phyloP scores from a whole-genome alignment of 2,329 filamentous ascomycete species.

The Fusarium sp. region DNA sequence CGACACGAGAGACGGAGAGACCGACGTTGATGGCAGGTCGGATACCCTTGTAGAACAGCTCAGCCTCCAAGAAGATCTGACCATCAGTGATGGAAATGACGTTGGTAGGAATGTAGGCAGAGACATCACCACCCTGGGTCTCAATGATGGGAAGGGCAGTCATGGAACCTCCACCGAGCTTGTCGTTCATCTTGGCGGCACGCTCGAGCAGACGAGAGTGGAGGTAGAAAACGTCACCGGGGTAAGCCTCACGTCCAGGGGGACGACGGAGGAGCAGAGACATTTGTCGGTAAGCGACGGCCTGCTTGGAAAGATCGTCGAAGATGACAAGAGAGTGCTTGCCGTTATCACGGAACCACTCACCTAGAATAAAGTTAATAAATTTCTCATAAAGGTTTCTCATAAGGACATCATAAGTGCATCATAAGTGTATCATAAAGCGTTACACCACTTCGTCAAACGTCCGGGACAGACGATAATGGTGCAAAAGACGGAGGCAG shows the following conservation, averaged over 20 bases:
- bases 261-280: conserved; percentile 97
- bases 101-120: conserved; percentile 99
- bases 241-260: conserved; percentile 98
- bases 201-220: conserved; percentile 99
- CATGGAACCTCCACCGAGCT: conserved; percentile 93
- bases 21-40: conserved; percentile 99
- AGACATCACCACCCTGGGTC: conserved; percentile 99
- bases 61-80: conserved; percentile 99
- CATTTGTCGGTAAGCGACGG: conserved; percentile 98
- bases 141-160: conserved; percentile 98
- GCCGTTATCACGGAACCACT: conserved; percentile 85
- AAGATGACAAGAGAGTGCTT: conserved; percentile 92
- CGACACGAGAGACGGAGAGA: conserved; percentile 99
- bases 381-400: not conserved
- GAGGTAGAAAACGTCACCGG: conserved; percentile 99
- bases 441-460: not conserved
- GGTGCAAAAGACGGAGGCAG: too few species aligned
- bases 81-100: conserved; percentile 99
- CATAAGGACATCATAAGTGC: too few species aligned
- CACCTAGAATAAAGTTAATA: conserved; percentile 59
- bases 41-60: conserved; percentile 99
- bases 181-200: conserved; percentile 98
- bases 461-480: rapidly evolving
- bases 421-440: not conserved
- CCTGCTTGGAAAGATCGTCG: conserved; percentile 98